Conservation (phyloP, 345 rosid genomes). For the Salix viminalis region DNA sequence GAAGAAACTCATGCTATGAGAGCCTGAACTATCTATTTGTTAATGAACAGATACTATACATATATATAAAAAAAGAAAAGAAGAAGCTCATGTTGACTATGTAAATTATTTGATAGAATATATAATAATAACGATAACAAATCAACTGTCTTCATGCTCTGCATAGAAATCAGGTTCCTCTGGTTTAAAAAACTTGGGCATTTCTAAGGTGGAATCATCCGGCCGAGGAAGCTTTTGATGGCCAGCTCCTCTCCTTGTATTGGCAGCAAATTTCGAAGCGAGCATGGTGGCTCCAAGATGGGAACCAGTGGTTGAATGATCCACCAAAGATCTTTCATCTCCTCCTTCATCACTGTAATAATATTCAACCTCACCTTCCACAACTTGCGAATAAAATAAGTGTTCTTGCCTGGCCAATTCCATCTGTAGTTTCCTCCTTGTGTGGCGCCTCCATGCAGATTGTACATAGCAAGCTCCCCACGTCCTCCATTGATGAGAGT, state of each 20-base stretch:
- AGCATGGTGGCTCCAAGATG: slow-evolving; percentile 56
- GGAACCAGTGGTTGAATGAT: slow-evolving; percentile 24
- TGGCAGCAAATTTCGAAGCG: slow-evolving; percentile 68
- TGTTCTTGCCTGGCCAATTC: slow-evolving; percentile 49
- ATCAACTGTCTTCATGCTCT: slow-evolving; percentile 3
- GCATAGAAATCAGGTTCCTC: slow-evolving; percentile 63
- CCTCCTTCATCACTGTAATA: slow-evolving; percentile 29
- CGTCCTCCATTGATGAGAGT: slow-evolving; percentile 91
- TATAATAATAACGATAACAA: not conserved
- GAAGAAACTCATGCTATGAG: not conserved
- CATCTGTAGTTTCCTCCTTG: slow-evolving; percentile 53
- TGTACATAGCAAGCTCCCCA: slow-evolving; percentile 89
- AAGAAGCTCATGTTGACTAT: not conserved
- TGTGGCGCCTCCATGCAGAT: slow-evolving; percentile 75
- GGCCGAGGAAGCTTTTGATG: slow-evolving; percentile 26
- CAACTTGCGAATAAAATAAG: slow-evolving; percentile 22
- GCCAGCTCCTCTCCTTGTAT: slow-evolving; percentile 50
- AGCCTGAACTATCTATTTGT: not conserved
- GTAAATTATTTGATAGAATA: not conserved
- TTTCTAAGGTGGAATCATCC: slow-evolving; percentile 46
- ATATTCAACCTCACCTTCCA: slow-evolving; percentile 18
- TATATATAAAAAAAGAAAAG: no score
- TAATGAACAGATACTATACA: not conserved
- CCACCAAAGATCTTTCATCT: slow-evolving; percentile 12
- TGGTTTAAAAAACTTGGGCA: slow-evolving; percentile 76